Conservation (phyloP, 371 early-diverging fungal species). For the Mucor lusitanicus region DNA sequence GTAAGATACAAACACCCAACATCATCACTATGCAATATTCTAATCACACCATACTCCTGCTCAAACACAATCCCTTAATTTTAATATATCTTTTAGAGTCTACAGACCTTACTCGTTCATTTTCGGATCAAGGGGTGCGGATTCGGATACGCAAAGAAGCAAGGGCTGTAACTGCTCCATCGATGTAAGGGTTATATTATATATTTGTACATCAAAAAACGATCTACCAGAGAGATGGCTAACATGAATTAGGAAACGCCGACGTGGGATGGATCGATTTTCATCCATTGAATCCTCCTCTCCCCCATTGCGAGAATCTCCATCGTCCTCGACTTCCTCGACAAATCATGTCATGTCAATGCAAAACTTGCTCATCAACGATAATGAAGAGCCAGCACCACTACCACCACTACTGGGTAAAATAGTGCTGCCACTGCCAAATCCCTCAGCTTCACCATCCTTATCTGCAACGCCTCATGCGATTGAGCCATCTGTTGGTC, state of each 20-base stretch:
- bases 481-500: not conserved
- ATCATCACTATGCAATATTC: not conserved
- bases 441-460: not conserved
- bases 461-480: not conserved
- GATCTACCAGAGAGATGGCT: not conserved
- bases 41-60: slow-evolving; percentile 2
- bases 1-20: slow-evolving; percentile 28
- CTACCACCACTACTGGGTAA: not conserved
- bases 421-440: not conserved
- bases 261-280: slow-evolving; percentile 1
- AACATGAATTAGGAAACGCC: slow-evolving; percentile 13
- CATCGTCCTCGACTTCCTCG: not conserved
- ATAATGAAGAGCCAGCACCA: not conserved
- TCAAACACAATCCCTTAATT: not conserved
- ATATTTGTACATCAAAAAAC: not conserved
- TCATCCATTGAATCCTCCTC: not conserved
- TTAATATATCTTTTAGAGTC: slow-evolving; percentile 21
- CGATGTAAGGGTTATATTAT: slow-evolving; percentile 5
- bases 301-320: not conserved
- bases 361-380: slow-evolving; percentile 15
- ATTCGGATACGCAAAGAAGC: slow-evolving; percentile 31
- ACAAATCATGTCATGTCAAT: slow-evolving; percentile 17
- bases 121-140: slow-evolving; percentile 38
- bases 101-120: slow-evolving; percentile 30
- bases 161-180: slow-evolving; percentile 3